Percentiles rank a stretch among this genome's conserved stretches.
Evolutionary conservation across 176 grass and related monocot genomes (phyloP).

Genomic region (Saccharum officinarum): DNA sequence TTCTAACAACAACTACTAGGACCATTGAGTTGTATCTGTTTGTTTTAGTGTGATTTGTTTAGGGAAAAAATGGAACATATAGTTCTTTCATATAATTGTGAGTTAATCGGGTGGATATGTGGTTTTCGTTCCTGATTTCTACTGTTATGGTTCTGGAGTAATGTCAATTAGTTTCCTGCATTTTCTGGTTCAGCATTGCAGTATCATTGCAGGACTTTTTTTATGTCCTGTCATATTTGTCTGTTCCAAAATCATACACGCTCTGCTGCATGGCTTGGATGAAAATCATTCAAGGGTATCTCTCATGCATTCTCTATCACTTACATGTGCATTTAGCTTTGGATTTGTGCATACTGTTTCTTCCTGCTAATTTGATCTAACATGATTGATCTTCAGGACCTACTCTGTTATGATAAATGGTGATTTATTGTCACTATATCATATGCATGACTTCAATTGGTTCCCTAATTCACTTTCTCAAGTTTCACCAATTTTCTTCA

Average conservation of each 20-base stretch:
- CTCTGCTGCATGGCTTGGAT: neutral
- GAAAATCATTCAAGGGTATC: neutral
- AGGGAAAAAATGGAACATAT: neutral
- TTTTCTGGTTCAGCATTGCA: neutral
- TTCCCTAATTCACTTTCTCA: neutral
- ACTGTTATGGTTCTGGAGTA: neutral
- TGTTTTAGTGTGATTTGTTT: neutral
- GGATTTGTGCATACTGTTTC: neutral
- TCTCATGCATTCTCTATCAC: neutral
- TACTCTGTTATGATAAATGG: neutral
- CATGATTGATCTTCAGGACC: neutral
- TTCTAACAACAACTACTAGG: neutral
- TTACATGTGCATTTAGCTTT: neutral
- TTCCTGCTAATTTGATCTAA: neutral
- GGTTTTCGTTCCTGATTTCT: neutral
- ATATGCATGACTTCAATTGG: neutral
- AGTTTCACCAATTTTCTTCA: constrained; percentile 5
- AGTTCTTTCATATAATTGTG: neutral
- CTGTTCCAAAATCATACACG: neutral
- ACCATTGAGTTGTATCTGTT: neutral
- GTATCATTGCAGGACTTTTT: neutral
- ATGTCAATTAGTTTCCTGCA: neutral
- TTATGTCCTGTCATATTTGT: neutral
- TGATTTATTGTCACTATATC: neutral
- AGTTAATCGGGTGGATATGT: neutral